Evolutionary conservation across 1,284 basidiomycete genomes (phyloP), one percentile per base, ranked within the genome.

Genomic region (Sphaerobolus stellatus): DNA sequence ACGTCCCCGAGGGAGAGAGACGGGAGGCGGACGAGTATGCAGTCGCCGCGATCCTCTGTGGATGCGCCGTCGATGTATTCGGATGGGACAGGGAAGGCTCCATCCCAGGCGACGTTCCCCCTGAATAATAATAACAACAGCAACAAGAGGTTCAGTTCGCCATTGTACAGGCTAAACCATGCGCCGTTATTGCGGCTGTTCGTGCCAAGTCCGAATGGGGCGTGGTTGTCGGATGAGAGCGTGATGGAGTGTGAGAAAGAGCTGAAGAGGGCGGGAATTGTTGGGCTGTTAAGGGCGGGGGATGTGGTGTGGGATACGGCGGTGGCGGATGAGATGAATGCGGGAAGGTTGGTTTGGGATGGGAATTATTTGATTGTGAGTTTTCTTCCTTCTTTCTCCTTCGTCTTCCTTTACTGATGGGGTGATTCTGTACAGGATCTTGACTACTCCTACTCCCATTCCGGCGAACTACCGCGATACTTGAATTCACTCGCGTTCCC

Each of bases 221-320:
- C 86, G 58, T 92, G 90, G 90, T 70, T 92, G 52, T 85, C 84
- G 14, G 89, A 92, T 66, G 75, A 79, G 59, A 86, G 86, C 58
- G 83, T 92, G 14, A 59, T 90, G 52, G 85, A 86, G 60, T 92
- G 89, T 64, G 90, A 92, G 67, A 80, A 78, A 1, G 89, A 92
- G 73, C 75, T 89, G 60, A 80, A 81, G 61, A 74, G 80, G 7
- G 85, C 88, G 9, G 34, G 86, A 79, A 16, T 78, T 84, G 58
- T 73, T 56, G 73, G 75, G 36, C 65, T 88, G 45, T 67, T 92
- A 67, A 75, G 84, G 34, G 73, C 82, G 22, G 90, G 90, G 0
- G 90, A 92, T 66, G 81, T 92, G 1, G 80, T 92, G 11, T 92
- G 89, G 88, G 90, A 92, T 64, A 75, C 83, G 13, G 90, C 88